Percentiles rank a stretch among this genome's conserved stretches.
Evolutionary conservation across 805 yeast genomes (phyloP).

Genomic region (Soucietia sequanensis): DNA sequence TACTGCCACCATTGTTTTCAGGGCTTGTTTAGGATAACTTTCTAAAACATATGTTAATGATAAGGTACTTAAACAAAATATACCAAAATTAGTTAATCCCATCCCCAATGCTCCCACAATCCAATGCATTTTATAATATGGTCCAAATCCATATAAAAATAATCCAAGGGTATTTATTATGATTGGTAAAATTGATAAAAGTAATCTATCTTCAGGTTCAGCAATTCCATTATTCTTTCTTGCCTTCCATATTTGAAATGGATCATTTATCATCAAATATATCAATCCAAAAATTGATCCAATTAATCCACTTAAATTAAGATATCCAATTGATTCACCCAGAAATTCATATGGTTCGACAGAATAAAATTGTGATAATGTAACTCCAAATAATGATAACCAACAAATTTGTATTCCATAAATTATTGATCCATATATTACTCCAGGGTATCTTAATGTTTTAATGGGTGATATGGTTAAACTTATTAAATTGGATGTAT

Average conservation of each 20-base stretch:
- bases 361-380: conserved; percentile 42
- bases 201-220: conserved; percentile 5
- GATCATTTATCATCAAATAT: conserved; percentile 3
- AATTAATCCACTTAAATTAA: conserved; percentile 4
- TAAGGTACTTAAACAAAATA: background rate
- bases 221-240: conserved; percentile 6
- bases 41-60: conserved; percentile 5
- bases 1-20: conserved; percentile 4
- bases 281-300: conserved; percentile 5
- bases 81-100: conserved; percentile 2
- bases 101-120: conserved; percentile 7
- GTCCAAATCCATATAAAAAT: background rate
- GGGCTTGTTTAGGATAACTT: conserved; percentile 6
- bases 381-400: conserved; percentile 48
- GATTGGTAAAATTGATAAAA: background rate
- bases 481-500: background rate
- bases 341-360: conserved; percentile 53
- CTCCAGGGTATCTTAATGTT: conserved; percentile 31
- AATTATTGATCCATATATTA: conserved; percentile 58
- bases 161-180: background rate
- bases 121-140: background rate
- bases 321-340: conserved; percentile 14
- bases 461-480: conserved; percentile 4
- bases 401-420: conserved; percentile 51
- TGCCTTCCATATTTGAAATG: background rate